Conservation (phyloP, 192 early-diverging fungal genomes). For the Lobosporangium transversale region DNA sequence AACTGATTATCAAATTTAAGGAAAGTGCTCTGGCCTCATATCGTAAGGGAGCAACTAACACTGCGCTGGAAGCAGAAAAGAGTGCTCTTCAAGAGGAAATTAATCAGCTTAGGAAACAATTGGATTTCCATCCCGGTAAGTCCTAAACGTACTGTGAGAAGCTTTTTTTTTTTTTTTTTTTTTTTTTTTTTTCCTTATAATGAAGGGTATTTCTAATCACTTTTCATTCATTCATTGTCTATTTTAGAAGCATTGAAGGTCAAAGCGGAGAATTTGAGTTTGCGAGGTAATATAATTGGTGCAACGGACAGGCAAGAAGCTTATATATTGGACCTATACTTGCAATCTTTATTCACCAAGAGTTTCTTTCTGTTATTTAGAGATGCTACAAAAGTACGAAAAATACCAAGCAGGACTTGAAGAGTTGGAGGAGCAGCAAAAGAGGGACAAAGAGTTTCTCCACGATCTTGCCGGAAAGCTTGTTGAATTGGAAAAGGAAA, state of each 20-base stretch:
- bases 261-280: conserved; percentile 44
- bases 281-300: conserved; percentile 16
- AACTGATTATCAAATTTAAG: conserved; percentile 48
- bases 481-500: conserved; percentile 28
- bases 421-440: conserved; percentile 31
- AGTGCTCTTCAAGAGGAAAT: conserved; percentile 42
- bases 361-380: neutral
- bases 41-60: conserved; percentile 30
- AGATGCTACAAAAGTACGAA: conserved; percentile 42
- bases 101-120: conserved; percentile 27
- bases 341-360: neutral
- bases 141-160: neutral
- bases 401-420: conserved; percentile 38
- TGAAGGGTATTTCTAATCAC: neutral
- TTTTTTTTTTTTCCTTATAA: neutral
- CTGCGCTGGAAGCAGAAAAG: conserved; percentile 42
- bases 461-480: conserved; percentile 28
- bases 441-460: conserved; percentile 44
- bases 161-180: too few species aligned
- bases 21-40: conserved; percentile 36
- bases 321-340: neutral
- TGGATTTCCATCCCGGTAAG: conserved; percentile 54
- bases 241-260: conserved; percentile 33
- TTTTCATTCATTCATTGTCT: neutral
- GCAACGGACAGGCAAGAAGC: neutral